Percentiles rank a stretch among this genome's conserved stretches.
These are phyloP conservation scores for Xerocomus nothofagi DNA, from an alignment of 1,284 basidiomycete species.

Conservation along the genomic window DNA sequence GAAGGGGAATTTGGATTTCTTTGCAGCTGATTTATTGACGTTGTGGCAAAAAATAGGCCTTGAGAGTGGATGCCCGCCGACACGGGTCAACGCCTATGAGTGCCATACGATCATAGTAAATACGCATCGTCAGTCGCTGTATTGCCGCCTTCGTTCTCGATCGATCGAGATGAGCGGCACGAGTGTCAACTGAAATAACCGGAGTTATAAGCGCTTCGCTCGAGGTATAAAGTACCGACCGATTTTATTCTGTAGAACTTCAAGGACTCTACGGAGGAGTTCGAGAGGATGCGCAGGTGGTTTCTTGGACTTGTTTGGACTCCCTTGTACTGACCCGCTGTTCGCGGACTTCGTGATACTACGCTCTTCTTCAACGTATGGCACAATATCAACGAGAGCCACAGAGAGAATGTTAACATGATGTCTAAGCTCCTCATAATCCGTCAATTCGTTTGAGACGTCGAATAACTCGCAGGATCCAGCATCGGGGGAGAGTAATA, in stretches of 20 bases:
- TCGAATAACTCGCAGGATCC: constrained; percentile 44
- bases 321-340: constrained; percentile 20
- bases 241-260: constrained; percentile 59
- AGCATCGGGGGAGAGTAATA: constrained; percentile 37
- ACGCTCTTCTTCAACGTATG: constrained; percentile 53
- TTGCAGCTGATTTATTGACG: constrained; percentile 9
- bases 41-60: constrained; percentile 34
- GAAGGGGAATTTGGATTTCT: not conserved
- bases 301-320: constrained; percentile 39
- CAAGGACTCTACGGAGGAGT: constrained; percentile 46
- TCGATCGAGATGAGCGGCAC: constrained; percentile 69
- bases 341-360: constrained; percentile 16
- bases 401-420: constrained; percentile 54
- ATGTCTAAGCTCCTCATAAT: constrained; percentile 58
- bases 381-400: constrained; percentile 56
- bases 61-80: constrained; percentile 28
- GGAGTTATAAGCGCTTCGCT: not conserved
- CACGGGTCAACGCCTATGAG: constrained; percentile 27
- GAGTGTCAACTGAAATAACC: constrained; percentile 55
- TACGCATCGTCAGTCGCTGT: constrained; percentile 60
- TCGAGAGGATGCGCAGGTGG: constrained; percentile 42
- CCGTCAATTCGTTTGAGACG: constrained; percentile 44
- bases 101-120: constrained; percentile 57
- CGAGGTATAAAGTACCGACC: constrained; percentile 39
- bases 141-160: constrained; percentile 66